A percentile compares a stretch with the other conserved stretches of the same genome.
Evolutionary conservation across 257 asterid genomes (phyloP).

Genomic region (Cordia subcordata): DNA sequence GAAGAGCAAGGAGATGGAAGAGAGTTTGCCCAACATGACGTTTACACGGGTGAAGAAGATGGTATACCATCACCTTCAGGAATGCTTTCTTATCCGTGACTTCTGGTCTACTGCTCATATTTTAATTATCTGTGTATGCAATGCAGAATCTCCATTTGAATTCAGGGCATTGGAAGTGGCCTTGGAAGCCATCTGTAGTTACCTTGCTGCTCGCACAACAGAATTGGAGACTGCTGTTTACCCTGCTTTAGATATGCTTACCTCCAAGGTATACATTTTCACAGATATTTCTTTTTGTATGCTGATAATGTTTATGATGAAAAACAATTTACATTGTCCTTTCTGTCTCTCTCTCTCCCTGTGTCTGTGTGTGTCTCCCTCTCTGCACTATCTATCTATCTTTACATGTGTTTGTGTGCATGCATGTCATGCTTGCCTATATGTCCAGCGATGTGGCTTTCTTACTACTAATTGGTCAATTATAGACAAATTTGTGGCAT

Average conservation of each 20-base stretch:
- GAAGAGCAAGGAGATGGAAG: conserved; percentile 59
- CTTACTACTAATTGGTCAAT: no score
- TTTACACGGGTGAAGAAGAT: conserved; percentile 73
- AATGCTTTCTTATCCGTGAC: background rate
- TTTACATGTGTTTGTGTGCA: no score
- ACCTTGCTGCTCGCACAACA: conserved; percentile 67
- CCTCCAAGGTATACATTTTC: conserved; percentile 61
- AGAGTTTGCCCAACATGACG: conserved; percentile 52
- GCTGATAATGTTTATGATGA: background rate
- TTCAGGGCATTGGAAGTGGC: conserved; percentile 88
- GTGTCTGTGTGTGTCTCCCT: no score
- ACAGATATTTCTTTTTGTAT: background rate
- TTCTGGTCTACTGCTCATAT: background rate
- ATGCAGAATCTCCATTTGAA: conserved; percentile 88
- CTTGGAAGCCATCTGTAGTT: conserved; percentile 89
- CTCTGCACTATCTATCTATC: no score
- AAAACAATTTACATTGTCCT: background rate
- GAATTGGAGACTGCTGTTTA: conserved; percentile 91
- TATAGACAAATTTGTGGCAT: no score
- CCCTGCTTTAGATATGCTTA: conserved; percentile 89
- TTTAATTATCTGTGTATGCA: conserved; percentile 16
- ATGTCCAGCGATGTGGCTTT: no score
- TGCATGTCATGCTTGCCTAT: no score
- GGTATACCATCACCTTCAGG: conserved; percentile 30
- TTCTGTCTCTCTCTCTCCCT: no score